Evolutionary conservation across 306 rosid species (phyloP), one percentile per base, ranked within the genome.

Genomic region (Trifolium fragiferum): DNA sequence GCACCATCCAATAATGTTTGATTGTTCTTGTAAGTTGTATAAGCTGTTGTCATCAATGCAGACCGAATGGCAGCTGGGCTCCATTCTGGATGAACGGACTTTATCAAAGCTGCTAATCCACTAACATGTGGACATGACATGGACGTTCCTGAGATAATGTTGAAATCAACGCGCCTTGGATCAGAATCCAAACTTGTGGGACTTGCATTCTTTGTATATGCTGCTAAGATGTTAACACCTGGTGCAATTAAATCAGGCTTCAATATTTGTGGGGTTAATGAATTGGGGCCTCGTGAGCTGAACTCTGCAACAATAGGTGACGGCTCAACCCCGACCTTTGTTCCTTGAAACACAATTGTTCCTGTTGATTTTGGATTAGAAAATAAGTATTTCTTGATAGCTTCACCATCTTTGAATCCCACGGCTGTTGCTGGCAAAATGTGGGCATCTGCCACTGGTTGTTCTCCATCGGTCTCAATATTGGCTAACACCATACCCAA

Each of bases 71-170:
- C 86, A 7, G 93, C 93, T 0, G 97, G 97, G 82, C 89, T 89
- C 98, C 98, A 93, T 1, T 90, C 88, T 11, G 89, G 97, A 59
- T 86, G 91, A 51, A 70, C 80, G 1, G 87, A 87, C 72, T 90
- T 93, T 35, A 90, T 55, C 15, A 93, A 62, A 6, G 90, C 95
- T 0, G 92, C 95, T 38, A 93, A 63, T 1, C 95, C 98, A 7
- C 96, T 93, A 23, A 83, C 89, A 72, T 90, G 98, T 6, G 98
- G 98, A 46, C 98, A 93, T n/a, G 96, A 82, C 98, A 93, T 93
- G 14, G 98, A 93, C 62, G 98, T 93, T 4, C 98, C 98, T 0
- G 95, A 89, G 18, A 89, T 66, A 25, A 93, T 87, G 85, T 93
- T 90, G 89, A 90, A 93, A 1, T 82, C 86, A 73, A 89, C 98